These are phyloP conservation scores for Boletus bicolor DNA, from an alignment of 768 basidiomycete species.

Conservation along the genomic window DNA sequence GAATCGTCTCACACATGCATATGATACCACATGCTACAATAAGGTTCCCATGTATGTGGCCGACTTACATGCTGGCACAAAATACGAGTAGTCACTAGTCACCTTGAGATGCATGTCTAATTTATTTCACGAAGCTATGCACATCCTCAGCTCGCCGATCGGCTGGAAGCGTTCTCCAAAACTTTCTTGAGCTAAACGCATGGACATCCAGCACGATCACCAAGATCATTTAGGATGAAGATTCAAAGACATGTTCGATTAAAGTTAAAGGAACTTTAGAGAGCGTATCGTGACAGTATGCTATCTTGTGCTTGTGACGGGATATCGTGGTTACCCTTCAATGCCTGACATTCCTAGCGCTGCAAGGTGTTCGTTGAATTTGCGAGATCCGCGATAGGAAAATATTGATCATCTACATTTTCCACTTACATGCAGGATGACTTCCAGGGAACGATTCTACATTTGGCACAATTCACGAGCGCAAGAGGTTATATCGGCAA, in stretches of 20 bases:
- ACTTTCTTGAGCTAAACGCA: conserved; percentile 50
- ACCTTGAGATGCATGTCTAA: not conserved
- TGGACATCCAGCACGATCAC: conserved; percentile 49
- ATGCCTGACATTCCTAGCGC: too few relatives aligned
- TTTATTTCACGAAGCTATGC: not conserved
- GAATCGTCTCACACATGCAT: too few relatives aligned
- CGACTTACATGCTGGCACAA: conserved; percentile 42
- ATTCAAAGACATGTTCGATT: conserved; percentile 19
- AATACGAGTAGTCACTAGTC: not conserved
- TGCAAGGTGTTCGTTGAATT: too few relatives aligned
- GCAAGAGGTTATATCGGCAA: too few relatives aligned
- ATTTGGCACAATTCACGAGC: too few relatives aligned
- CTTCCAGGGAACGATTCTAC: not conserved
- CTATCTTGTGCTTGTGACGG: conserved; percentile 49
- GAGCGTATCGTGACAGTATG: conserved; percentile 32
- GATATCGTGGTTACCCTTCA: conserved; percentile 34
- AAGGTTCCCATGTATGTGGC: conserved; percentile 52
- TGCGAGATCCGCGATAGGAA: too few relatives aligned
- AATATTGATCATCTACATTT: too few relatives aligned
- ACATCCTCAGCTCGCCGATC: conserved; percentile 48
- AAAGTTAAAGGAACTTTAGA: conserved; percentile 16
- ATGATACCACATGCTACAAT: conserved; percentile 14
- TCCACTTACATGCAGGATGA: not conserved
- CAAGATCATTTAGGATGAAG: conserved; percentile 35
- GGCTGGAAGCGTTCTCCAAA: conserved; percentile 40